Evolutionary conservation across 2,329 filamentous ascomycete species (phyloP), one percentile per base, ranked within the genome.

Genomic region (Penicillium sp.): DNA sequence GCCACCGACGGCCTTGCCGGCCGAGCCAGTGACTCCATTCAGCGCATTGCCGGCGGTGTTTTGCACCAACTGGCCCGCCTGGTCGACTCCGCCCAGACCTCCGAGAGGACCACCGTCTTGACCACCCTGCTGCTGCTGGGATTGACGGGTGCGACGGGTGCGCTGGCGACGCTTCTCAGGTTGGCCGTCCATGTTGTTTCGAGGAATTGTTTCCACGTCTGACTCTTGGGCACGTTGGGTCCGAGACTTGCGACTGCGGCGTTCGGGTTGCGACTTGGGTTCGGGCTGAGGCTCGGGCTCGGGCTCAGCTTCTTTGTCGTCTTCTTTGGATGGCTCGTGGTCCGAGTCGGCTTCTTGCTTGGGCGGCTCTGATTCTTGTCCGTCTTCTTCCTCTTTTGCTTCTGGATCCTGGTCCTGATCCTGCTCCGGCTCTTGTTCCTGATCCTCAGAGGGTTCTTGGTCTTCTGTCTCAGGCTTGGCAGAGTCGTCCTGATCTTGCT

Each of bases 31-130:
- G 33, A 64, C 69, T 1, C 66, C 64, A 39, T 63, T 63, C 9
- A 78, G 65, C n/a, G 75, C 74, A 47, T 77, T 75, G 0, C 71
- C 66, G 4, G 70, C 71, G 24, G 68, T 71, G 45, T 70, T 69
- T 56, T 72, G 66, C 26, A 82, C 78, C 58, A 80, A 74, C 50
- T 81, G 77, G 43, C 72, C 73, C 36, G 77, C 78, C 54, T 83
- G 80, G 48, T 76, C 76, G 49, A 82, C 79, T 52, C 75, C 75
- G 47, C 75, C 77, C 3, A 82, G 73, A 1, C 35, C 27, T 8
- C 76, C 63, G 35, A 65, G 59, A 0, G 63, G 60, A 4, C 66
- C 66, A 41, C 70, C 68, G 29, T 69, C 69, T 49, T 72, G 68
- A 57, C 63, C 53, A 38, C 33, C 13, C 12, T 67, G 64, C 32